These are phyloP conservation scores for Ophiostoma sp. DNA, from an alignment of 2,329 filamentous ascomycete species.

Conservation along the genomic window DNA sequence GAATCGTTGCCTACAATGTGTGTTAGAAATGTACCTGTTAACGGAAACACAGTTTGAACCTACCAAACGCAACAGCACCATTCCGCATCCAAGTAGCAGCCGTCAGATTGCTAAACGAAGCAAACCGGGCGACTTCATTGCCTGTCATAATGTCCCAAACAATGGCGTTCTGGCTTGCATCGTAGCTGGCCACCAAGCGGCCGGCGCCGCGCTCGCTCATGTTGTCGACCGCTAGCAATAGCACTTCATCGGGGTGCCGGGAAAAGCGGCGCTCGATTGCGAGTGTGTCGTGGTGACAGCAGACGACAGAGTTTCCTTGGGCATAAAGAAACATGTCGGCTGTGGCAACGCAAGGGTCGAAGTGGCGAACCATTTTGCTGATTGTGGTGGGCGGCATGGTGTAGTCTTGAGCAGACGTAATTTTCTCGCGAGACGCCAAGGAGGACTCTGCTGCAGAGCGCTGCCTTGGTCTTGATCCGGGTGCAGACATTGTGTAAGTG, in stretches of 20 bases:
- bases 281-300: conserved; percentile 86
- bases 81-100: conserved; percentile 94
- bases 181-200: conserved; percentile 85
- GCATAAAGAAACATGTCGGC: conserved; percentile 87
- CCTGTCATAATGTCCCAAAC: conserved; percentile 96
- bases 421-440: conserved; percentile 37
- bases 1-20: conserved; percentile 69
- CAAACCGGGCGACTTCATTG: conserved; percentile 84
- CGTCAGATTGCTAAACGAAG: conserved; percentile 79
- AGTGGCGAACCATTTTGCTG: conserved; percentile 50
- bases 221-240: conserved; percentile 83
- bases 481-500: conserved; percentile 51
- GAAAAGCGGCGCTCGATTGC: conserved; percentile 83
- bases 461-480: conserved; percentile 47
- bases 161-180: conserved; percentile 83
- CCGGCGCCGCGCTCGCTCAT: conserved; percentile 81
- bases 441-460: conserved; percentile 55
- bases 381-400: conserved; percentile 48
- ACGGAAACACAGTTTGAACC: conserved; percentile 31
- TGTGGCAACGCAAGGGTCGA: conserved; percentile 86
- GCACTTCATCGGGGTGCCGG: conserved; percentile 75
- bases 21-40: background rate
- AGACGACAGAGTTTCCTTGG: conserved; percentile 74
- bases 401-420: conserved; percentile 46
- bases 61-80: conserved; percentile 94